Evolutionary conservation across 129 eudicot species (phyloP), one percentile per base, ranked within the genome.

Genomic region (Flaveria trinervia): DNA sequence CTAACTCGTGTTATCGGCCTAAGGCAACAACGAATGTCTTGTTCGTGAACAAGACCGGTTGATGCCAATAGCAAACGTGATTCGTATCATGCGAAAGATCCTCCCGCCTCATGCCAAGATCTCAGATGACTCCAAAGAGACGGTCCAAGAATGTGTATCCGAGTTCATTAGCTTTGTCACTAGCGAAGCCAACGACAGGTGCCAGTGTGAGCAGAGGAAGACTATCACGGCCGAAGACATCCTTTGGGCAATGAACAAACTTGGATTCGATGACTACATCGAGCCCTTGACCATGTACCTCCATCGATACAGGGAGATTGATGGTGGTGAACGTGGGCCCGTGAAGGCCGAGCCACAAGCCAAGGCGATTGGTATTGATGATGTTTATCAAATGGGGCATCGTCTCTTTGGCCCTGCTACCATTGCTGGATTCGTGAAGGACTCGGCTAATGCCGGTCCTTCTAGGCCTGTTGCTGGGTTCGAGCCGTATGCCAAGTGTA

Each of bases 261-360:
- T 83, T 7, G 86, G 86, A 36, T 83, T 78, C 5, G 86, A 78
- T 64, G 79, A 83, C 49, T 78, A 78, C 49, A 76, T 83, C 36
- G 83, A 68, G 28, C 79, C 83, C 17, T 72, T 78, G 51, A 83
- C 81, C 13, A n/a, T 71, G 14, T 82, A 82, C 62, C 82, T 82
- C 48, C 81, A 77, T 0, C 79, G 67, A 13, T 68, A 83, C n/a
- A 83, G 86, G 65, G 86, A 83, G 65, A 25, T 60, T 9, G 83
- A 83, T 9, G 81, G 82, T 0, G 87, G 89, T 2, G 97, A 88
- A 2, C 89, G 88, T 70, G 86, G 89, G 52, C 75, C 88, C 1
- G 5, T 86, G 13, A 78, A 86, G 60, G 68, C 66, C 17, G 50
- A 36, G n/a, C 28, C 71, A 36, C 71, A 36, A 62, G n/a, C 45